A percentile compares a stretch with the other conserved stretches of the same genome.
Evolutionary conservation across 148 eudicot species (phyloP).

Genomic region (Gaultheria prostrata): DNA sequence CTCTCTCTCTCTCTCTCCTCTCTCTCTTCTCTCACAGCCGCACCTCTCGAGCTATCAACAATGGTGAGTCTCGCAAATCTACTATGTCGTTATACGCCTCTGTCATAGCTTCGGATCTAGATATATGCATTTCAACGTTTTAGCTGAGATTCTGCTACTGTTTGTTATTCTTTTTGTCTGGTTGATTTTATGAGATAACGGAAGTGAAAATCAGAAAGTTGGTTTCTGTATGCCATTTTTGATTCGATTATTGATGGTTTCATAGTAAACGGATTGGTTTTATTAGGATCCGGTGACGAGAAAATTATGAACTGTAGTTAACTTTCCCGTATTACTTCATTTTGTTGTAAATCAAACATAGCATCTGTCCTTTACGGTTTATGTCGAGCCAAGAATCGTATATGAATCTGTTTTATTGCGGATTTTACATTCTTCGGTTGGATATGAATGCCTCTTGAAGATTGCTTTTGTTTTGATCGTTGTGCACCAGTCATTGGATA

Average conservation of each 20-base stretch:
- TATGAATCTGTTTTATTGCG: background rate
- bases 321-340: background rate
- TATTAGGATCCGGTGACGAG: too few relatives aligned
- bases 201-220: background rate
- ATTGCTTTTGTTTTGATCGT: background rate
- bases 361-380: background rate
- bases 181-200: background rate
- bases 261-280: background rate
- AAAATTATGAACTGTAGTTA: background rate
- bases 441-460: background rate
- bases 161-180: too few relatives aligned
- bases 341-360: background rate
- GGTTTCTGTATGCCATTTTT: background rate
- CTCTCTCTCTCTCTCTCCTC: background rate
- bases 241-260: background rate
- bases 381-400: background rate
- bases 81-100: background rate
- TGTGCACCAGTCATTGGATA: background rate
- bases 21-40: background rate
- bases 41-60: background rate
- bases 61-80: slow-evolving; percentile 5
- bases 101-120: background rate
- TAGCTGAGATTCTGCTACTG: too few relatives aligned
- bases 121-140: background rate
- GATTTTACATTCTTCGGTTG: background rate